Percentiles rank a stretch among this genome's conserved stretches.
Evolutionary conservation across 2,329 filamentous ascomycete genomes (phyloP).

Genomic region (Nigrospora sphaerica): DNA sequence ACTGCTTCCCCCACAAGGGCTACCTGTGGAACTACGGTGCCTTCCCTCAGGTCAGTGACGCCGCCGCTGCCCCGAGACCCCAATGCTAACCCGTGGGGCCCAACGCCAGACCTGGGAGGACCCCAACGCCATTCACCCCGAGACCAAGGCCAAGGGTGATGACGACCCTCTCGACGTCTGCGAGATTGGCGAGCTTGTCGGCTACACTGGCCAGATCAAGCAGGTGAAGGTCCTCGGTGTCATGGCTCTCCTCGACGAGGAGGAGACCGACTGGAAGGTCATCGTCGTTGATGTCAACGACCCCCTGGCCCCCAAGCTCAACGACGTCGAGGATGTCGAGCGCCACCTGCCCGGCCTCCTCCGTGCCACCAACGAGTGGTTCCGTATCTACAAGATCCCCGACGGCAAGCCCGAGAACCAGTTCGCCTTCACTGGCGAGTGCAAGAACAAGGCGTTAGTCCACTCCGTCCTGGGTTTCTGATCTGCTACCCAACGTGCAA

Average conservation of each 20-base stretch:
- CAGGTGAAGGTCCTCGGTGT: conserved; percentile 99
- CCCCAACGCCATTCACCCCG: conserved; percentile 89
- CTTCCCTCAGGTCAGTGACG: conserved; percentile 75
- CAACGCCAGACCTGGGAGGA: conserved; percentile 87
- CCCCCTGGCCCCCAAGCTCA: conserved; percentile 89
- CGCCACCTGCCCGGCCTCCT: conserved; percentile 94
- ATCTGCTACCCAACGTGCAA: not conserved
- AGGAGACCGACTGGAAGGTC: conserved; percentile 99
- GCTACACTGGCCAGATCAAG: conserved; percentile 94
- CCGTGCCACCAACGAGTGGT: conserved; percentile 99
- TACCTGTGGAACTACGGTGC: conserved; percentile 99
- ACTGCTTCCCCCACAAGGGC: conserved; percentile 99
- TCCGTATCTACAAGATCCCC: conserved; percentile 99
- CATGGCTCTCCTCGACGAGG: conserved; percentile 98
- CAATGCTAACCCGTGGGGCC: conserved; percentile 4
- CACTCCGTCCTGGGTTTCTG: not conserved
- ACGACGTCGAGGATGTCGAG: conserved; percentile 98
- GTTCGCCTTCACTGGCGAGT: conserved; percentile 99
- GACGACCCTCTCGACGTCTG: conserved; percentile 99
- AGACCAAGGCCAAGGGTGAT: conserved; percentile 99
- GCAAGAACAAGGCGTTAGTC: conserved; percentile 95
- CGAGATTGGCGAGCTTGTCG: conserved; percentile 98
- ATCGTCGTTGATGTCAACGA: conserved; percentile 99
- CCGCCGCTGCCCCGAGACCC: conserved; percentile 1
- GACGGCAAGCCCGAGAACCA: conserved; percentile 99